phyloP scores from a whole-genome alignment of 73 alveolate species.

The Tetrahymena elliotti region DNA sequence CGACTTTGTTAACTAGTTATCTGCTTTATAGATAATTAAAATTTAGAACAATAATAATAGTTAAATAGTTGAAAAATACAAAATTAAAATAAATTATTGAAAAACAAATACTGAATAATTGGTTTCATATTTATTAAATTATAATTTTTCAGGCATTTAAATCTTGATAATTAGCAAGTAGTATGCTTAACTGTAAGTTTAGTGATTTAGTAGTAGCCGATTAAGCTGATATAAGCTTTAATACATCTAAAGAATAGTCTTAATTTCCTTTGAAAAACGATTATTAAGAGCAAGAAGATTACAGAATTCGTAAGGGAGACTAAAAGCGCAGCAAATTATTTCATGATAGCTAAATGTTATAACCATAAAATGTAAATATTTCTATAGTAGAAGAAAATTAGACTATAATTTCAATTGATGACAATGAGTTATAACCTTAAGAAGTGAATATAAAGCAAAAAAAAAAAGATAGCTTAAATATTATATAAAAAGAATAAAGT shows the following conservation, averaged over 20 bases:
- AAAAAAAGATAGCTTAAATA: neutral
- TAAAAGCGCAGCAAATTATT: neutral
- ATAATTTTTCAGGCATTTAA: neutral
- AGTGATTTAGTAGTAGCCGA: neutral
- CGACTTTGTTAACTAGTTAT: too few species aligned
- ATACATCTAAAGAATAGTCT: neutral
- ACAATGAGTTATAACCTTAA: neutral
- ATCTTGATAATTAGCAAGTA: too few species aligned
- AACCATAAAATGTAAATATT: neutral
- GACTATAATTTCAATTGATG: neutral
- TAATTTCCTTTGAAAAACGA: neutral
- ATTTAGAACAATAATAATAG: too few species aligned
- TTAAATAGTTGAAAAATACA: neutral
- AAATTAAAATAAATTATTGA: neutral
- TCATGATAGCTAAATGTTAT: neutral
- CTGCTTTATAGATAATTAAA: neutral
- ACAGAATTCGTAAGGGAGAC: neutral
- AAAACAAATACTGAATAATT: neutral
- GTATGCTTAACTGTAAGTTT: neutral
- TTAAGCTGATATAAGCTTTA: neutral
- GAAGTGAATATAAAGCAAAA: neutral
- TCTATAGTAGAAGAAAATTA: neutral
- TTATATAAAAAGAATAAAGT: neutral
- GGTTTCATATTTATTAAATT: neutral
- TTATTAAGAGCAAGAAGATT: neutral